Conservation (phyloP, 2,329 filamentous ascomycete species). For the Bipolaris sorokiniana region DNA sequence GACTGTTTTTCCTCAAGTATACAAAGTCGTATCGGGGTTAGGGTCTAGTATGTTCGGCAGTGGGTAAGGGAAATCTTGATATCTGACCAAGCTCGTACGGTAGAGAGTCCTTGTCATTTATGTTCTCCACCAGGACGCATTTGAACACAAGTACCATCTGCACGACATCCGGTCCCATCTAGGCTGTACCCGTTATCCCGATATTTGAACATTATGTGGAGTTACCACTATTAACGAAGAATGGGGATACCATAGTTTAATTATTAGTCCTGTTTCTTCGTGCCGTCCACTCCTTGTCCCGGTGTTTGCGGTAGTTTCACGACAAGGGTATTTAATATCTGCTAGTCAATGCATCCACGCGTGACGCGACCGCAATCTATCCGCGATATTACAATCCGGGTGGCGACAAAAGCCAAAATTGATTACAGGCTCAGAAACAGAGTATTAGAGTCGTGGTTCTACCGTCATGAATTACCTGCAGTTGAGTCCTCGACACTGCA, state of each 20-base stretch:
- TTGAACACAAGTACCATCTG: not conserved
- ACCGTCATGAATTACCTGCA: not conserved
- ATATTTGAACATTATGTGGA: not conserved
- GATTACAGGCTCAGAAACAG: not conserved
- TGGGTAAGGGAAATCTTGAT: not conserved
- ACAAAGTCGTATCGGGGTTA: not conserved
- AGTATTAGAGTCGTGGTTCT: not conserved
- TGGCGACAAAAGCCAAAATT: not conserved
- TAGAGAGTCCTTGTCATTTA: not conserved
- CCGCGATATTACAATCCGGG: constrained; percentile 7
- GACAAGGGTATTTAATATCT: constrained; percentile 9
- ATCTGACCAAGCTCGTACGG: not conserved
- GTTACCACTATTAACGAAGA: too few species aligned
- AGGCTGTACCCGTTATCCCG: not conserved
- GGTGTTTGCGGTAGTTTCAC: not conserved
- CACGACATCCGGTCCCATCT: not conserved
- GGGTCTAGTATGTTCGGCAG: constrained; percentile 11
- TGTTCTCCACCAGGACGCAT: not conserved
- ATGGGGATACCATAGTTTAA: not conserved
- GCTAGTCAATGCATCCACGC: constrained; percentile 7
- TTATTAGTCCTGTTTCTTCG: not conserved
- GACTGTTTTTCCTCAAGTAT: too few species aligned
- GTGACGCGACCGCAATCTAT: constrained; percentile 16
- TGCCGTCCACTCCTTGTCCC: not conserved
- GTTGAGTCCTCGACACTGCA: too few species aligned